A percentile compares a stretch with the other conserved stretches of the same genome.
These are phyloP conservation scores for Fusarium nematophilum DNA, from an alignment of 2,329 filamentous ascomycete species.

Conservation along the genomic window DNA sequence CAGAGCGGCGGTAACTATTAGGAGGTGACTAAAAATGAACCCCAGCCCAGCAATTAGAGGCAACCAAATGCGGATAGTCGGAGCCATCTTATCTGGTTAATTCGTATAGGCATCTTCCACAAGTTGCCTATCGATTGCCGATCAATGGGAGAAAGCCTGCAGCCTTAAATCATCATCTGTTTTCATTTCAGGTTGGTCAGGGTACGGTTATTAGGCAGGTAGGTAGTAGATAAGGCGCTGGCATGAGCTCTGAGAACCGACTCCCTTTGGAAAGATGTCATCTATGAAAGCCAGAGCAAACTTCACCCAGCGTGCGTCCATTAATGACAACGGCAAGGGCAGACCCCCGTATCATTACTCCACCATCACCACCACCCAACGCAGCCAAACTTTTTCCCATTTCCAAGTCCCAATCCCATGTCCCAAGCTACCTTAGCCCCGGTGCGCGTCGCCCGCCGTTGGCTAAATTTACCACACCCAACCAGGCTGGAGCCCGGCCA, in stretches of 20 bases:
- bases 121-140: no score
- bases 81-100: no score
- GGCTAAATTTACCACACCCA: constrained; percentile 29
- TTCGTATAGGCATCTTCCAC: no score
- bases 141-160: no score
- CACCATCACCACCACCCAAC: constrained; percentile 13
- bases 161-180: no score
- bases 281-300: no score
- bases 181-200: no score
- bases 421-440: constrained; percentile 16
- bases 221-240: no score
- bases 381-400: constrained; percentile 11
- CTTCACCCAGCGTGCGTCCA: neutral
- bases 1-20: neutral
- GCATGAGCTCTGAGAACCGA: no score
- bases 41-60: neutral
- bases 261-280: no score
- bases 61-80: no score
- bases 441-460: constrained; percentile 20
- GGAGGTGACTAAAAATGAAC: constrained; percentile 14
- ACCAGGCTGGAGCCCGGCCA: constrained; percentile 9
- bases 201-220: no score
- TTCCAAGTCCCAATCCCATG: constrained; percentile 14
- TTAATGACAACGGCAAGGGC: constrained; percentile 2
- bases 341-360: constrained; percentile 1